Evolutionary conservation across 805 yeast species (phyloP), one percentile per base, ranked within the genome.

Genomic region (Maudiozyma serrabonitensis): DNA sequence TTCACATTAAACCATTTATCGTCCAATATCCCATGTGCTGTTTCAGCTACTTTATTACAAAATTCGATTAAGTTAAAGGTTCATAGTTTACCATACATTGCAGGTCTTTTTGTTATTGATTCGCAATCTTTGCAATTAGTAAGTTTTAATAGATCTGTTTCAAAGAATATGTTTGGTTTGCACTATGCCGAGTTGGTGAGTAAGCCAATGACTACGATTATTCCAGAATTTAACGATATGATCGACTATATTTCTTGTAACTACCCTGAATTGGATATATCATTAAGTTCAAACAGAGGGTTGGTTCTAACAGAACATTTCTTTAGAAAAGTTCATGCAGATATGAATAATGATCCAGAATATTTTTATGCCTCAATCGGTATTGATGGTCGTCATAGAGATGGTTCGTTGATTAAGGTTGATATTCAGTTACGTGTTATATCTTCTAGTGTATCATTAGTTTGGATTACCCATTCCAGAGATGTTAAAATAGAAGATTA

Each of bases 381-480:
- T 38, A 72, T 88, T 9, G 71, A 73, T 50, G 96, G 85, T 11
- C 58, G 69, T 2, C 95, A 87, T 60, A 61, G 78, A 26, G 90
- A 85, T 66, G 95, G 95, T 0, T 71, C 78, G 23, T 47, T 56
- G 2, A 68, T 89, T 26, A 75, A 74, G 49, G 74, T 90, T 39
- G 97, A 90, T 67, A 78, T 87, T 13, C 97, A 90, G 65, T 62
- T 91, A 46, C 74, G 96, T 50, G 86, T 87, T 2, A 71, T 86
- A 31, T 75, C 78, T 19, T 59, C 70, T 13, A 80, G 78, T 18
- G 72, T 81, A 7, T 75, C 76, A 47, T 80, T 87, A 3, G 66
- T 90, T 19, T 91, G 97, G 97, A 75, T 91, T 11, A 87, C 96
- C 0, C 89, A 86, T 62, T 82, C 91, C 1, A 79, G 91, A 57